phyloP scores from a whole-genome alignment of 805 yeast species.

The Ogataea ganodermae region DNA sequence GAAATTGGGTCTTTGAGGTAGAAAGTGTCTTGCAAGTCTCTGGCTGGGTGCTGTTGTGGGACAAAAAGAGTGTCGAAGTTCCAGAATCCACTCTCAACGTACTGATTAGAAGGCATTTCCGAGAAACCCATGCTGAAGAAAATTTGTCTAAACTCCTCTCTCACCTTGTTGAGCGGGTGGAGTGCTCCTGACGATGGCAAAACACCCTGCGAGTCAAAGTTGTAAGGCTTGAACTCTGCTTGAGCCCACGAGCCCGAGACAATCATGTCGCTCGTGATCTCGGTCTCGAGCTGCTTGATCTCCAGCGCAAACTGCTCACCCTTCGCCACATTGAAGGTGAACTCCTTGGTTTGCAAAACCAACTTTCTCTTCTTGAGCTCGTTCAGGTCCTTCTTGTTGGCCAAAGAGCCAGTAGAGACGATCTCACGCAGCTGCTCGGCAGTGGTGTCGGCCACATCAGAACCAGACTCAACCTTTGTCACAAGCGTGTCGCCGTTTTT shows the following conservation, averaged over 20 bases:
- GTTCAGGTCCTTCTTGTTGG: slow-evolving; percentile 60
- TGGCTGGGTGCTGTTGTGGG: slow-evolving; percentile 99
- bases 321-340: slow-evolving; percentile 75
- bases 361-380: slow-evolving; percentile 96
- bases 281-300: slow-evolving; percentile 84
- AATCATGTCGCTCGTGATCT: slow-evolving; percentile 92
- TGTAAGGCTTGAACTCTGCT: slow-evolving; percentile 88
- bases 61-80: slow-evolving; percentile 95
- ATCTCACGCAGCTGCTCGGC: slow-evolving; percentile 63
- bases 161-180: slow-evolving; percentile 94
- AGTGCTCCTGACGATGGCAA: slow-evolving; percentile 86
- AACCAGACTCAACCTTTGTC: slow-evolving; percentile 50
- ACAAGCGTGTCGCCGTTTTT: slow-evolving; percentile 84
- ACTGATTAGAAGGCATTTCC: slow-evolving; percentile 98
- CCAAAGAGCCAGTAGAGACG: slow-evolving; percentile 53
- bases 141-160: slow-evolving; percentile 97
- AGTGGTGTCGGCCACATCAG: slow-evolving; percentile 65
- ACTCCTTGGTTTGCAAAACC: slow-evolving; percentile 64
- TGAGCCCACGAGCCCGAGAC: slow-evolving; percentile 78
- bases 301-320: slow-evolving; percentile 84
- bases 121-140: slow-evolving; percentile 98
- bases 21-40: slow-evolving; percentile 98
- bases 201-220: slow-evolving; percentile 93
- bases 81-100: slow-evolving; percentile 99
- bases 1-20: slow-evolving; percentile 88